Percentiles rank a stretch among this genome's conserved stretches.
phyloP scores from a whole-genome alignment of 768 basidiomycete species.

The Leccinum arenicola region DNA sequence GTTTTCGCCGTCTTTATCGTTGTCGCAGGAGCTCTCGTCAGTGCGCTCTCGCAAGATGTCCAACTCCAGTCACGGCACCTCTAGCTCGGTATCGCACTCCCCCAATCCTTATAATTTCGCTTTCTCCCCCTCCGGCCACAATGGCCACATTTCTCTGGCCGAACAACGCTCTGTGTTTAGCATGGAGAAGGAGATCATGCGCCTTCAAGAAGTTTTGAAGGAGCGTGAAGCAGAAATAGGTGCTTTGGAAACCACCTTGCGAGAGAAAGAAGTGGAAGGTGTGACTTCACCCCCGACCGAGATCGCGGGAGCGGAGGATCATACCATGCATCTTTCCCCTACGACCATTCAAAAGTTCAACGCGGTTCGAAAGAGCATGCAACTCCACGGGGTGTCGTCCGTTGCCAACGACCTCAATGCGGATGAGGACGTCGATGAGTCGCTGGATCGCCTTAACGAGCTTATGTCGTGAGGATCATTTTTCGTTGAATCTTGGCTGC shows the following conservation, averaged over 20 bases:
- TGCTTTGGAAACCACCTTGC: conserved; percentile 57
- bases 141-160: conserved; percentile 23
- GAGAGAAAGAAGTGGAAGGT: conserved; percentile 33
- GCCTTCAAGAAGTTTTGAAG: conserved; percentile 87
- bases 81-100: conserved; percentile 63
- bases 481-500: conserved; percentile 4
- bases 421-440: conserved; percentile 57
- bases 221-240: conserved; percentile 91
- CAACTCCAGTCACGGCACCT: conserved; percentile 70
- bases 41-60: conserved; percentile 83
- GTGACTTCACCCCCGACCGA: neutral
- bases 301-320: conserved; percentile 19
- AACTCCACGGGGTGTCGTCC: conserved; percentile 41
- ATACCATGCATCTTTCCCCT: conserved; percentile 53
- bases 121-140: conserved; percentile 48
- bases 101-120: conserved; percentile 57
- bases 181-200: conserved; percentile 93
- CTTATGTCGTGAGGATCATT: conserved; percentile 75
- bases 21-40: conserved; percentile 95
- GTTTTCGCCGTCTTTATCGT: conserved; percentile 91
- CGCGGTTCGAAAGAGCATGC: conserved; percentile 66
- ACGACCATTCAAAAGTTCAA: conserved; percentile 73
- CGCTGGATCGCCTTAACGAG: conserved; percentile 79
- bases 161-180: conserved; percentile 79
- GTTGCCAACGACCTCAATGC: conserved; percentile 24